Evolutionary conservation across 2,329 filamentous ascomycete genomes (phyloP), one percentile per base, ranked within the genome.

Genomic region (Didymella sp.): DNA sequence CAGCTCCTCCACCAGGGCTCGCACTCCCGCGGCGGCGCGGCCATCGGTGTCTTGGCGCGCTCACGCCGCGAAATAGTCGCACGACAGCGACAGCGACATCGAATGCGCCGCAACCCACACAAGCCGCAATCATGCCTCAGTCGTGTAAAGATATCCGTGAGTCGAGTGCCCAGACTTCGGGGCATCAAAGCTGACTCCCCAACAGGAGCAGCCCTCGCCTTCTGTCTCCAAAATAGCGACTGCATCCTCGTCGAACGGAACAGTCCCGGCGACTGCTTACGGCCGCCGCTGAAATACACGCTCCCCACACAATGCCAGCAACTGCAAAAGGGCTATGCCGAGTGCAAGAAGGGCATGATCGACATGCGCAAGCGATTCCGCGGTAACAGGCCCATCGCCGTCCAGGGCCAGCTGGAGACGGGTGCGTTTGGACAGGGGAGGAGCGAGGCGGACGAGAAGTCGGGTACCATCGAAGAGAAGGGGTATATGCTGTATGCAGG

Each of bases 341-440:
- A 97, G 75, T 99, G 95, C 85, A 96, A 96, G 73, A 90, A 94
- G 64, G 95, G 95, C 64, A 87, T 96, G 87, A 90, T 98, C 68
- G 95, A 99, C 77, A 99, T 99, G 95, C 91, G 95, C 76, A 98
- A 98, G 81, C 89, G 95, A 30, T 98, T 99, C 79, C 87, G 95
- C 53, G 95, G 95, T 56, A 98, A 98, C 80, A 87, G 92, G 76
- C 92, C 95, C 51, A 88, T 96, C 63, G 83, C 68, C 19, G 67
- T 76, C 2, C 58, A 65, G 12, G 68, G 68, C 0, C 73, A 75
- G 51, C 60, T 73, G 5, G 72, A 75, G 48, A 73, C 68, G 25
- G 73, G 72, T 50, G 66, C 71, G 3, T 70, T 71, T 60, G 70
- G 71, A 1, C 53, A 71, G n/a, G 68, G 68, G 19, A 58, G 68